Conservation (phyloP, 2,329 filamentous ascomycete species). For the Phoma herbarum region DNA sequence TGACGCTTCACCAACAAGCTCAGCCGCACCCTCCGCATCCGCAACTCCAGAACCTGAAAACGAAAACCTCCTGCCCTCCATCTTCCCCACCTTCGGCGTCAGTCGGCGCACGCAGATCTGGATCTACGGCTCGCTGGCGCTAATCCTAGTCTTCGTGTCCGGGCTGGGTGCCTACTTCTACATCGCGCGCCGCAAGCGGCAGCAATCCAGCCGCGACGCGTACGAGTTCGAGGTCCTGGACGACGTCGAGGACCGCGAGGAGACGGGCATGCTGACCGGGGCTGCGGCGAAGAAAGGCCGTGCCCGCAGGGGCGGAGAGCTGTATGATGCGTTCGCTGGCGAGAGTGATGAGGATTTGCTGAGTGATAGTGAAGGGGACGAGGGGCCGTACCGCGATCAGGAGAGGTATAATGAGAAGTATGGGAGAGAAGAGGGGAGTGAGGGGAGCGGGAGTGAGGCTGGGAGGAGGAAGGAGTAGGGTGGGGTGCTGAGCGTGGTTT, state of each 20-base stretch:
- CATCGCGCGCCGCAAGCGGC: constrained; percentile 77
- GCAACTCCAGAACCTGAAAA: constrained; percentile 48
- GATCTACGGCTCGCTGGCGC: constrained; percentile 87
- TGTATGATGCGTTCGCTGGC: constrained; percentile 97
- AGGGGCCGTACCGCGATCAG: constrained; percentile 49
- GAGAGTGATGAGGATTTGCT: constrained; percentile 80
- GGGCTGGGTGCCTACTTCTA: constrained; percentile 84
- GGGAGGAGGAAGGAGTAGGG: constrained; percentile 38
- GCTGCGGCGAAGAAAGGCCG: constrained; percentile 53
- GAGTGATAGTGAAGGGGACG: constrained; percentile 53
- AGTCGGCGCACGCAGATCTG: constrained; percentile 88
- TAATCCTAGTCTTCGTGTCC: constrained; percentile 84
- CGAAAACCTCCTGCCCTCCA: constrained; percentile 76
- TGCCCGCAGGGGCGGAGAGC: constrained; percentile 76
- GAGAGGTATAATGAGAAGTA: constrained; percentile 48
- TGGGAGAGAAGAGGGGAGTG: constrained; percentile 17
- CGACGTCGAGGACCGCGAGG: constrained; percentile 73
- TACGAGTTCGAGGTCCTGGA: constrained; percentile 96
- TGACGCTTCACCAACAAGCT: constrained; percentile 31
- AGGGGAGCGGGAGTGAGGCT: constrained; percentile 28
- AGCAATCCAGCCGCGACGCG: constrained; percentile 78
- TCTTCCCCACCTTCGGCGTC: constrained; percentile 89
- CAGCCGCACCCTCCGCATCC: constrained; percentile 18
- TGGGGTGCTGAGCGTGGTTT: not conserved
- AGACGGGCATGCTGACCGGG: constrained; percentile 56